Base-by-base conservation (phyloP, 352 stramenopile species). In the Phytopythium cucurbitacearum region DNA sequence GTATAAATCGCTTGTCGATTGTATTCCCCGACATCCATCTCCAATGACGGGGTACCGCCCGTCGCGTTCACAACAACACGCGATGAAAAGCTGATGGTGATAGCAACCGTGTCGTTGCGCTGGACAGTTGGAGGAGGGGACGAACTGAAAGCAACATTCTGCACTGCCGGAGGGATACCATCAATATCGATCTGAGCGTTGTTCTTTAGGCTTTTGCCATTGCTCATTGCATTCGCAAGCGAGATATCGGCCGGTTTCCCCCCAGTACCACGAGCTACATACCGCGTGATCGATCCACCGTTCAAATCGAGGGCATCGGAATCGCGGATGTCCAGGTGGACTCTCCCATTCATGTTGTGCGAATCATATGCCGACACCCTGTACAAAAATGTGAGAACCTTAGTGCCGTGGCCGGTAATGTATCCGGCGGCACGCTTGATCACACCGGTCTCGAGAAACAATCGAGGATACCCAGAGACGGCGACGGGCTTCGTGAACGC, bases 401-500 rank as follows among this genome's bases (percentile, higher is more conserved):
- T 88, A 0, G 77, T 85, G 7, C 73, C 80, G 40, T 73, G 77
- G 1, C 85, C 85, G 28, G 68, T 73, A 28, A 49, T 67, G 62
- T 91, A 95, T 3, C 72, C 68, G 0, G 85, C 85, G 21, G 76
- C 67, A 7, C 76, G 76, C 53, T 89, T 88, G 48, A 89, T 82
- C 0, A 63, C 60, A 4, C 77, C 80, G 0, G 82, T 93, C 53
- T 91, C 78, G 10, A 94, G 61, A 49, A 83, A 85, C 15, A 94
- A 46, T 7, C 80, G 67, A 6, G 85, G 85, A 13, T 87, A 87
- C 1, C 80, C 82, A 0, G 53, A 60, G 15, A 94, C 82, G 0
- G 48, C 61, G 0, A 94, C 85, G n/a, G 79, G 68, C 44, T 90
- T 91, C 0, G 80, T 93, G 62, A 94, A 94, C 16, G 74, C 76